These are phyloP conservation scores for Pseudogymnoascus sp. DNA, from an alignment of 2,329 filamentous ascomycete genomes.

Conservation along the genomic window DNA sequence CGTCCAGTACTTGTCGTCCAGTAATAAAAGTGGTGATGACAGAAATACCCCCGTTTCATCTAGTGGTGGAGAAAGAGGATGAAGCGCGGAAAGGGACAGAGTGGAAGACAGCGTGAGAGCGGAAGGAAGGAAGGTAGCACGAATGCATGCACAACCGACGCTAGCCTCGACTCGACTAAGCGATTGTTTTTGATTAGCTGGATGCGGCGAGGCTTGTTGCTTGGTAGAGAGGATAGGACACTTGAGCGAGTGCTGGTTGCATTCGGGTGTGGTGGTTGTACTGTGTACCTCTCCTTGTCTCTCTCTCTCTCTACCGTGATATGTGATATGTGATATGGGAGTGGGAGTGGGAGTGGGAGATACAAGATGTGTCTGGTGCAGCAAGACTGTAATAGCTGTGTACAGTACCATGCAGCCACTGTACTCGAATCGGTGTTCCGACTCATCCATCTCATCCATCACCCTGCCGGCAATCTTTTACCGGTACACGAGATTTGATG, in stretches of 20 bases:
- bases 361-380: no score
- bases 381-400: neutral
- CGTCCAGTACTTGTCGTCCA: no score
- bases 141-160: no score
- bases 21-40: neutral
- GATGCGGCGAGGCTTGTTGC: constrained; percentile 3
- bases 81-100: neutral
- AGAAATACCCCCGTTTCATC: neutral
- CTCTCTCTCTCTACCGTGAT: no score
- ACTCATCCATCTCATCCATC: no score
- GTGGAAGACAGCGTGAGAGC: neutral
- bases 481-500: neutral
- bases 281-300: neutral
- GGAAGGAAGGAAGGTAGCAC: neutral
- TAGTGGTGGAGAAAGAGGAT: neutral
- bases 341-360: no score
- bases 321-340: no score
- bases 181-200: neutral
- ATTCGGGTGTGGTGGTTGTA: neutral
- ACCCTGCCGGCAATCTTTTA: neutral
- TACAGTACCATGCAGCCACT: neutral
- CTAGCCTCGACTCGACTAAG: neutral
- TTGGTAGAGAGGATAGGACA: neutral
- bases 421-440: neutral
- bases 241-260: neutral